These are phyloP conservation scores for Coemansia sp. DNA, from an alignment of 192 early-diverging fungal genomes.

Conservation along the genomic window DNA sequence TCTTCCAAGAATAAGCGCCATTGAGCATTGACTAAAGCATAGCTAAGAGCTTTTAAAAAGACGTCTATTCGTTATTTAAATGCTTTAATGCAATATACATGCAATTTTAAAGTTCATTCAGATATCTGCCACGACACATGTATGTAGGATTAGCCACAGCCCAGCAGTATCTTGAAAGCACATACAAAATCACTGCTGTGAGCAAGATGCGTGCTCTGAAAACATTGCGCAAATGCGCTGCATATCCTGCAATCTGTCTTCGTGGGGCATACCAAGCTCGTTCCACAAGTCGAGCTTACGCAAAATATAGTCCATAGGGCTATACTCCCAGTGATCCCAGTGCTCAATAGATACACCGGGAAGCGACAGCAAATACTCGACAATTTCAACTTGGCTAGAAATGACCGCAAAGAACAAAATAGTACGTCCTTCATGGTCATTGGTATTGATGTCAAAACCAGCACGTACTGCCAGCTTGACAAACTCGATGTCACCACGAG, in stretches of 20 bases:
- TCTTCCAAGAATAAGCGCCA: conserved; percentile 1
- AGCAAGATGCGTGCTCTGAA: conserved; percentile 8
- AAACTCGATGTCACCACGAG: conserved; percentile 51
- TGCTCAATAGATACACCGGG: conserved; percentile 28
- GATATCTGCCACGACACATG: background rate
- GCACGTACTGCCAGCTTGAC: conserved; percentile 48
- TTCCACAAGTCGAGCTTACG: conserved; percentile 49
- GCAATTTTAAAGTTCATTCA: background rate
- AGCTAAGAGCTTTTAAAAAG: too few relatives aligned
- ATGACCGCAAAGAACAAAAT: conserved; percentile 49
- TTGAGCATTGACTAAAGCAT: background rate
- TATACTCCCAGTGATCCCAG: conserved; percentile 52
- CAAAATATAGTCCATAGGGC: conserved; percentile 46
- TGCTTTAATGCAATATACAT: background rate
- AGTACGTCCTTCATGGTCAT: conserved; percentile 48
- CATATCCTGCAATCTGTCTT: conserved; percentile 47
- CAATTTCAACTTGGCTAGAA: conserved; percentile 48
- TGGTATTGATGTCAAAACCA: conserved; percentile 35
- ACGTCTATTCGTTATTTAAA: background rate
- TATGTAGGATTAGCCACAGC: background rate
- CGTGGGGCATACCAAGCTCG: conserved; percentile 42
- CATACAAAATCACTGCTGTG: background rate
- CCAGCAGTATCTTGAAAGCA: too few relatives aligned
- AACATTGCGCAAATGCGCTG: conserved; percentile 48
- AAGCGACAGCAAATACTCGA: conserved; percentile 35